Evolutionary conservation across 495 filamentous ascomycete species (phyloP).

Genomic region (Xylona heveae): DNA sequence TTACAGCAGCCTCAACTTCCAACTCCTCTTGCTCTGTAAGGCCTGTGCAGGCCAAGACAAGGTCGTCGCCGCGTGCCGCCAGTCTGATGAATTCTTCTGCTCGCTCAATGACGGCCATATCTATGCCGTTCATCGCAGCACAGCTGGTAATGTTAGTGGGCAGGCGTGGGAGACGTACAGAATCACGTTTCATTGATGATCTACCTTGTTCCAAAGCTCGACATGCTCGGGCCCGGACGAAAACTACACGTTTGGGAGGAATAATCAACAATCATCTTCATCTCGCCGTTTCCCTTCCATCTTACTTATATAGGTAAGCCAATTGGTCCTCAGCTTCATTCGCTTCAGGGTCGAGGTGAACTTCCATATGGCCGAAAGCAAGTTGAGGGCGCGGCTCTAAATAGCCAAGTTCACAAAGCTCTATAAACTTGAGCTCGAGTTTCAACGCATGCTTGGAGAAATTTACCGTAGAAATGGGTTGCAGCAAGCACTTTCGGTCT

Average conservation of each 20-base stretch:
- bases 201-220: conserved; percentile 61
- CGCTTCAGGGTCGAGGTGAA: conserved; percentile 43
- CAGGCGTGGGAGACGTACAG: not conserved
- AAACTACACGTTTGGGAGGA: conserved; percentile 13
- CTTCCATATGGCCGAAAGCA: conserved; percentile 69
- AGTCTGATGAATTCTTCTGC: conserved; percentile 57
- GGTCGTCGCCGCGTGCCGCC: conserved; percentile 49
- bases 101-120: conserved; percentile 44
- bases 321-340: conserved; percentile 47
- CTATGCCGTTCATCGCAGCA: conserved; percentile 67
- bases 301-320: conserved; percentile 64
- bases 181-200: conserved; percentile 2
- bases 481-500: conserved; percentile 67
- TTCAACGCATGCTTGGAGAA: not conserved
- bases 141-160: conserved; percentile 23
- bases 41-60: conserved; percentile 44
- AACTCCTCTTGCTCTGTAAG: conserved; percentile 35
- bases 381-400: conserved; percentile 35
- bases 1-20: conserved; percentile 40
- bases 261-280: conserved; percentile 11
- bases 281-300: no score
- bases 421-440: conserved; percentile 11
- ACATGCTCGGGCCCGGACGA: conserved; percentile 44
- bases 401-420: conserved; percentile 64
- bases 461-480: conserved; percentile 61